Percentiles rank a stretch among this genome's conserved stretches.
These are phyloP conservation scores for Fusarium sublunatum DNA, from an alignment of 2,329 filamentous ascomycete species.

Conservation along the genomic window DNA sequence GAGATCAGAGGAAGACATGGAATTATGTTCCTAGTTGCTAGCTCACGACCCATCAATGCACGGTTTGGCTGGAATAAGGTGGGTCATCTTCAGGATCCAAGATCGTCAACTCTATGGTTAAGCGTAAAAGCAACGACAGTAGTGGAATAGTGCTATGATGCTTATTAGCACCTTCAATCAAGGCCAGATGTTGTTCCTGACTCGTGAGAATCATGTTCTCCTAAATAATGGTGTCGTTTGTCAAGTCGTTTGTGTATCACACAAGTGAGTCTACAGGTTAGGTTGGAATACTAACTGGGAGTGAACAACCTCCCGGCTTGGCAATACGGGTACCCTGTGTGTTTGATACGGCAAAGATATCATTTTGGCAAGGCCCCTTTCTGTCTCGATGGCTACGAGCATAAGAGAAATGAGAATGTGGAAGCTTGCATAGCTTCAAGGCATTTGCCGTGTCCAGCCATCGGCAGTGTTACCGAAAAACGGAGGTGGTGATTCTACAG, in stretches of 20 bases:
- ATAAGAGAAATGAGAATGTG: conserved; percentile 2
- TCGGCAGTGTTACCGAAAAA: conserved; percentile 28
- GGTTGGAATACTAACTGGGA: not conserved
- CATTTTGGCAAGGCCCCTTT: not conserved
- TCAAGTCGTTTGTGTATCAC: not conserved
- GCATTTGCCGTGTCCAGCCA: conserved; percentile 29
- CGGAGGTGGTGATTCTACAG: conserved; percentile 17
- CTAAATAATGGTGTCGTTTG: not conserved
- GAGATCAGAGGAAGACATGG: not conserved
- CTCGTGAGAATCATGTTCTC: too few relatives aligned
- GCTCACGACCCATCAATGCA: not conserved
- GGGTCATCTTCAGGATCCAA: conserved; percentile 3
- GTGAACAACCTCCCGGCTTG: conserved; percentile 3
- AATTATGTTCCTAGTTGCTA: not conserved
- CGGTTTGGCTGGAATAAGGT: conserved; percentile 8
- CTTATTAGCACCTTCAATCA: not conserved
- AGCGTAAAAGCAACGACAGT: conserved; percentile 7
- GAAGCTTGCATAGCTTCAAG: conserved; percentile 29
- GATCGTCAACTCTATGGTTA: conserved; percentile 1
- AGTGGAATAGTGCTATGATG: not conserved
- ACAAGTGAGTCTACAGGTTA: not conserved
- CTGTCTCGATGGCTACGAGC: not conserved
- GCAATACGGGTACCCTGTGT: conserved; percentile 23
- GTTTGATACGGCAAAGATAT: not conserved
- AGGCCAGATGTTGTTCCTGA: not conserved